Evolutionary conservation across 768 basidiomycete genomes (phyloP).

Genomic region (Boletales sp.): DNA sequence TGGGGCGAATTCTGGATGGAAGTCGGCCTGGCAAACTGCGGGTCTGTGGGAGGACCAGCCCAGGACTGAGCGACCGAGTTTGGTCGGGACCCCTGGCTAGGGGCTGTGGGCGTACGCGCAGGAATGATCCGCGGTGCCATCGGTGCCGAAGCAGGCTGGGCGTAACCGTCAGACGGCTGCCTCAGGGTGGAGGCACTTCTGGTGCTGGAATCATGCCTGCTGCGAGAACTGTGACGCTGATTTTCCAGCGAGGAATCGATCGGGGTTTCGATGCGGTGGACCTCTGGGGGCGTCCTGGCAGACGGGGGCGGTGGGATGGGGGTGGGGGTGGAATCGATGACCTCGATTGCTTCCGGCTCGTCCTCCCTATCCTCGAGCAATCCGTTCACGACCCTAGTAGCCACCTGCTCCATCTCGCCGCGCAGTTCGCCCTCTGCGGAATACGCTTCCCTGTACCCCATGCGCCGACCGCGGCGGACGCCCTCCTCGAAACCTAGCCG

Average conservation of each 20-base stretch:
- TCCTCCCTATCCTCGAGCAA: slow-evolving; percentile 20
- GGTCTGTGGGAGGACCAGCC: slow-evolving; percentile 9
- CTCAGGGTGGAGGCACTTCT: slow-evolving; percentile 12
- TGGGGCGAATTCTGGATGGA: slow-evolving; percentile 21
- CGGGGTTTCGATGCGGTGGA: slow-evolving; percentile 22
- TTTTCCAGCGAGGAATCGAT: slow-evolving; percentile 16
- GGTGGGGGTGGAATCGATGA: slow-evolving; percentile 6
- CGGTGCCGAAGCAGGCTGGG: background rate
- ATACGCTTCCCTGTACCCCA: slow-evolving; percentile 29
- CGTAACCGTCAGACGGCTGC: slow-evolving; percentile 11
- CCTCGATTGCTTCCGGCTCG: slow-evolving; percentile 21
- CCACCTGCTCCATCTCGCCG: slow-evolving; percentile 17
- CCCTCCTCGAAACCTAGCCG: slow-evolving; percentile 52
- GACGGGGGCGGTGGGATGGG: slow-evolving; percentile 16
- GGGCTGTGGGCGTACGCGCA: slow-evolving; percentile 5
- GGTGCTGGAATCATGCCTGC: slow-evolving; percentile 14
- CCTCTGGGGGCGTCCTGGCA: slow-evolving; percentile 20
- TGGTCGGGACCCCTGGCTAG: slow-evolving; percentile 17
- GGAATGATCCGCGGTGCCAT: slow-evolving; percentile 16
- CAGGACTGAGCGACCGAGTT: slow-evolving; percentile 17
- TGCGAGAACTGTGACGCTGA: slow-evolving; percentile 16
- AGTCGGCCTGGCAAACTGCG: slow-evolving; percentile 11
- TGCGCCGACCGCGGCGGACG: slow-evolving; percentile 32
- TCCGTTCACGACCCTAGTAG: slow-evolving; percentile 18
- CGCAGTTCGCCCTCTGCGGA: slow-evolving; percentile 11